These are phyloP conservation scores for Lactuca saligna DNA, from an alignment of 129 eudicot species.

Conservation along the genomic window DNA sequence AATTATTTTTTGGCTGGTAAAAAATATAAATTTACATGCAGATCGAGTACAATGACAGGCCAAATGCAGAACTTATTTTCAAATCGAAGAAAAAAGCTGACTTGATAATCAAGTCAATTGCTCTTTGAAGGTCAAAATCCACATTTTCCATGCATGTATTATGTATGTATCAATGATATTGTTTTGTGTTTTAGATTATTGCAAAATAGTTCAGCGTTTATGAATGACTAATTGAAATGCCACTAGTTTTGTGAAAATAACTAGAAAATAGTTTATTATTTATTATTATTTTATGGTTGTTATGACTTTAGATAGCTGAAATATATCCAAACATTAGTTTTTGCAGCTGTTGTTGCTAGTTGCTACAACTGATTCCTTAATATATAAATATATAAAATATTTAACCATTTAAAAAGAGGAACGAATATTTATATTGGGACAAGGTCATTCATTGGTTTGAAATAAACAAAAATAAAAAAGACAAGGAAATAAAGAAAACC, in stretches of 20 bases:
- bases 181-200: constrained; percentile 5
- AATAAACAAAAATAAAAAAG: neutral
- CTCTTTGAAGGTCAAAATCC: constrained; percentile 22
- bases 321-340: too few species aligned
- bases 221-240: neutral
- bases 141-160: constrained; percentile 9
- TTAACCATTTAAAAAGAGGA: neutral
- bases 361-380: too few species aligned
- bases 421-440: neutral
- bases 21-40: constrained; percentile 34
- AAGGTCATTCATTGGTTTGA: neutral
- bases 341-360: too few species aligned
- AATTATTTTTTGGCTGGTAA: neutral
- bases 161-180: neutral
- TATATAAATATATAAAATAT: too few species aligned
- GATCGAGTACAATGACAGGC: constrained; percentile 85
- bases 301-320: too few species aligned
- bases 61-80: constrained; percentile 82
- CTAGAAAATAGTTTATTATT: too few species aligned
- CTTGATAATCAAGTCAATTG: constrained; percentile 73
- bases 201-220: constrained; percentile 3
- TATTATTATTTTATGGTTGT: too few species aligned
- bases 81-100: constrained; percentile 85
- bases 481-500: neutral
- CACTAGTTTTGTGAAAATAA: neutral